Evolutionary conservation across 2,329 filamentous ascomycete species (phyloP).

Genomic region (Teratosphaeria pseudoeucalypti): DNA sequence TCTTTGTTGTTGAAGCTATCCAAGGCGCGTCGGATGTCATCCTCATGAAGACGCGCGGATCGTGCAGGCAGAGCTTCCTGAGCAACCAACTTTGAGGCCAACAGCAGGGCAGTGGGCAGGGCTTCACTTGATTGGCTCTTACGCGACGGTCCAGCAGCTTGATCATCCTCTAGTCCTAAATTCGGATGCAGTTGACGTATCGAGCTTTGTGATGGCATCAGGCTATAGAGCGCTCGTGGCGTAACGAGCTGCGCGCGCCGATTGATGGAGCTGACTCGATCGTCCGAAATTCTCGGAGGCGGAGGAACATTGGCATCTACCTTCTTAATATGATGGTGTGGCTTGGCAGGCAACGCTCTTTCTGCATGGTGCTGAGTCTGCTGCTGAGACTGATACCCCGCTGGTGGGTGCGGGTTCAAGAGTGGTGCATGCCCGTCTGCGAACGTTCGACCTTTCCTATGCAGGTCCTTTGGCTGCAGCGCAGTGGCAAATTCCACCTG

Average conservation of each 20-base stretch:
- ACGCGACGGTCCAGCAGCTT: background rate
- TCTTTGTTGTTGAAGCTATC: background rate
- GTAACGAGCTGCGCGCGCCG: background rate
- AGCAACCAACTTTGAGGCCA: background rate
- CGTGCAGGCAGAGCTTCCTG: background rate
- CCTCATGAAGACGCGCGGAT: background rate
- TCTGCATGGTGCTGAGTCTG: background rate
- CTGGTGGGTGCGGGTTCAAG: background rate
- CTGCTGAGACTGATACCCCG: background rate
- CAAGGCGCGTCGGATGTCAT: background rate
- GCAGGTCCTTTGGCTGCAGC: background rate
- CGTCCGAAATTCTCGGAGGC: background rate
- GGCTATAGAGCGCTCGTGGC: background rate
- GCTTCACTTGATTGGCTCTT: background rate
- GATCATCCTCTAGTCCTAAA: background rate
- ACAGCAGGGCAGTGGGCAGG: background rate
- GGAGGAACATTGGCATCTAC: background rate
- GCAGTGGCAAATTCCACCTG: background rate
- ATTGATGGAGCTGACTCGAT: background rate
- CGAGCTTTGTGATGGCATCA: background rate
- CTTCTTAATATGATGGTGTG: background rate
- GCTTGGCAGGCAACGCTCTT: background rate
- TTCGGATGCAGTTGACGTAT: background rate
- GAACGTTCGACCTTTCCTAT: background rate
- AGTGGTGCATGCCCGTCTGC: background rate